phyloP scores from a whole-genome alignment of 1,284 basidiomycete genomes.

The Amylostereum areolatum region DNA sequence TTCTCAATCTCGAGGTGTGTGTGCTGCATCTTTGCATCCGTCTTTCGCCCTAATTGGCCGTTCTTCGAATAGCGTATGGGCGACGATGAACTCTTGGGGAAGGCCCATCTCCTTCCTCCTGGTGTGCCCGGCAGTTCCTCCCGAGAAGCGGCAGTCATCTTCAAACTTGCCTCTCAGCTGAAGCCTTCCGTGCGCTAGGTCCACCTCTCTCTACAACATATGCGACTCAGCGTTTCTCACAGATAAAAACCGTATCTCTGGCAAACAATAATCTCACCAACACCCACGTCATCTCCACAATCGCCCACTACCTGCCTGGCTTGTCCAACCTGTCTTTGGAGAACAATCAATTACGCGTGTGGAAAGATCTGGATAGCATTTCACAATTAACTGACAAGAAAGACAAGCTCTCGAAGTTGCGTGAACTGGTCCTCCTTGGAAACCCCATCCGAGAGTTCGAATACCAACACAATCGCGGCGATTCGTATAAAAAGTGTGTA shows the following conservation, averaged over 20 bases:
- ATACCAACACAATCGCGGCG: conserved; percentile 44
- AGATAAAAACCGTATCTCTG: conserved; percentile 77
- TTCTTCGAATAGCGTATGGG: conserved; percentile 40
- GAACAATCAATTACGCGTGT: conserved; percentile 60
- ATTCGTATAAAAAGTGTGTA: conserved; percentile 62
- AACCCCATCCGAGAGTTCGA: conserved; percentile 75
- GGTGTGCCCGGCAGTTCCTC: conserved; percentile 53
- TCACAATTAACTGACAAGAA: conserved; percentile 39
- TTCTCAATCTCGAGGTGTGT: conserved; percentile 77
- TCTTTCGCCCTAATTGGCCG: conserved; percentile 4
- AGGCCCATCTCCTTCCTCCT: conserved; percentile 59
- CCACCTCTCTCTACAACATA: no score
- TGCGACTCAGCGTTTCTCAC: background rate
- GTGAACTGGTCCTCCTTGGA: conserved; percentile 74
- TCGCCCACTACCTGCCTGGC: conserved; percentile 63
- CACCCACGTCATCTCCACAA: conserved; percentile 44
- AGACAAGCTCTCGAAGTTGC: conserved; percentile 54
- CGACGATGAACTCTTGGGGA: conserved; percentile 68
- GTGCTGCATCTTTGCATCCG: conserved; percentile 1
- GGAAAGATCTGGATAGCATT: conserved; percentile 64
- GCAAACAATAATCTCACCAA: conserved; percentile 49
- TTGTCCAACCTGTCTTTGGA: conserved; percentile 81
- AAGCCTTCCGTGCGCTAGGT: conserved; percentile 55
- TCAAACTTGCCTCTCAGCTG: conserved; percentile 77
- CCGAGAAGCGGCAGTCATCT: conserved; percentile 74